Evolutionary conservation across 768 basidiomycete genomes (phyloP), one percentile per base, ranked within the genome.

Genomic region (Pleurotus djamor): DNA sequence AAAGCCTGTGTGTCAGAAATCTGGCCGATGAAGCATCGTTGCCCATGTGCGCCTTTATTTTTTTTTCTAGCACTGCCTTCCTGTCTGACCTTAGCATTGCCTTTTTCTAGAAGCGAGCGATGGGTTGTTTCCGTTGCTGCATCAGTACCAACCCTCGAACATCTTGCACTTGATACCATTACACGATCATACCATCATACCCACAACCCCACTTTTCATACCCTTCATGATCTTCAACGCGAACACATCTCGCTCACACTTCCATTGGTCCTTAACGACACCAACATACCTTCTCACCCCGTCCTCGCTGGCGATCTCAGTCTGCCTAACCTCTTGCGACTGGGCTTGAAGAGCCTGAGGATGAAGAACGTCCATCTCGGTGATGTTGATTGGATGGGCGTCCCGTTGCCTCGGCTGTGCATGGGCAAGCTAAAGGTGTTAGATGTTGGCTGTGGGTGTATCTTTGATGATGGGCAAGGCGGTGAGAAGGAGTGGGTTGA

Each of bases 351-450:
- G 33, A 80, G 79, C 62, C 85, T 91, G 63, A 78, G 78, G 45
- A 83, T 91, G 65, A 81, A 80, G 58, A 88, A 89, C 67, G 89
- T 87, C 0, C 89, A 89, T 71, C 79, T 91, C 58, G 88, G 87
- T 14, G 85, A 87, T 68, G 73, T 74, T 50, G 74, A 73, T 37
- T 87, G 85, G 86, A 71, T 76, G n/a, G 73, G 75, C 28, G 36
- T 44, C 54, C 6, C 38, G 10, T 41, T n/a, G 2, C n/a, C 38
- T n/a, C 78, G 76, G n/a, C 78, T 79, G 38, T 75, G 82, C 59
- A 67, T 69, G 17, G 85, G 84, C 69, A 75, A 76, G 14, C 75
- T 88, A 47, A 73, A 85, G 62, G 73, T 83, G 43, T 79, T 88
- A 52, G 83, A 86, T 65, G 77, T 88, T 51, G 81, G 80, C 33